These are phyloP conservation scores for Rutstroemia sp. DNA, from an alignment of 2,329 filamentous ascomycete species.

Conservation along the genomic window DNA sequence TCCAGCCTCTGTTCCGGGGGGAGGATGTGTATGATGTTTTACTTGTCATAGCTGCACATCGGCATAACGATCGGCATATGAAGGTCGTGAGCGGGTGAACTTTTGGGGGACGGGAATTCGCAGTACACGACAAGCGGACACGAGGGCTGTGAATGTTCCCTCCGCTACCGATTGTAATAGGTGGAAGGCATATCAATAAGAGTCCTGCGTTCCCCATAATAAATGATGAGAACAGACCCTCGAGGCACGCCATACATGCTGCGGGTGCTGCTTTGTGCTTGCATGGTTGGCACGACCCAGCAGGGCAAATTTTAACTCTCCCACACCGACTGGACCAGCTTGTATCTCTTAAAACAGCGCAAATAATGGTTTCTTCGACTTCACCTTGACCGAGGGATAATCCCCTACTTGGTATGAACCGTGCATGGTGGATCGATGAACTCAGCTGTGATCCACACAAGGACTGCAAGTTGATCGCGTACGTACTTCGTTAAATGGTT, in stretches of 20 bases:
- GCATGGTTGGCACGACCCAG: background rate
- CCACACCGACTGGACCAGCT: too few relatives aligned
- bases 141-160: too few relatives aligned
- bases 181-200: background rate
- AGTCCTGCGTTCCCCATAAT: background rate
- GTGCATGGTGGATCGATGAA: background rate
- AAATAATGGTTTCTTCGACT: background rate
- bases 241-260: conserved; percentile 5
- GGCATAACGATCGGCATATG: too few relatives aligned
- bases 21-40: too few relatives aligned
- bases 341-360: background rate
- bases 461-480: background rate
- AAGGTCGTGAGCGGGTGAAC: too few relatives aligned
- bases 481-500: background rate
- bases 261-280: background rate
- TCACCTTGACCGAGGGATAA: too few relatives aligned
- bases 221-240: conserved; percentile 3
- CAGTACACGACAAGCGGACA: too few relatives aligned
- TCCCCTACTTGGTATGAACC: background rate
- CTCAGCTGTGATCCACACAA: background rate
- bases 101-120: too few relatives aligned
- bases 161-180: too few relatives aligned
- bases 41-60: too few relatives aligned
- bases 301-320: background rate
- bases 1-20: too few relatives aligned